A percentile compares a stretch with the other conserved stretches of the same genome.
Conservation (phyloP, 148 eudicot genomes). For the Polygonum aviculare region DNA sequence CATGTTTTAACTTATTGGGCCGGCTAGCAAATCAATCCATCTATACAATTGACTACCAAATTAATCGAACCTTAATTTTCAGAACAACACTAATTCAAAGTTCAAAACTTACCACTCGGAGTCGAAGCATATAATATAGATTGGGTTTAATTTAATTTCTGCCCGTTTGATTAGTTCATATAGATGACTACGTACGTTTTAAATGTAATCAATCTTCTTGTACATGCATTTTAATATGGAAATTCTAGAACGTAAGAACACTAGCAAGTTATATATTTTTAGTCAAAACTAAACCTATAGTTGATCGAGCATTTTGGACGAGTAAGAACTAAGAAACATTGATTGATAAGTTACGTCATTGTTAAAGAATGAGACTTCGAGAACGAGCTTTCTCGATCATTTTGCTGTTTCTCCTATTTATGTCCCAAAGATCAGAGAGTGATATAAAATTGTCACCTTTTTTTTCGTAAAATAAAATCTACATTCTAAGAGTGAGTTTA, state of each 20-base stretch:
- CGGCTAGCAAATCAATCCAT: background rate
- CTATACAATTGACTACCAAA: background rate
- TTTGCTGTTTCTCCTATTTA: too few species aligned
- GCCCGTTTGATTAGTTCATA: background rate
- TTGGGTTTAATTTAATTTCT: background rate
- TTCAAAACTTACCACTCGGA: background rate
- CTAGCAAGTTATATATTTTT: background rate
- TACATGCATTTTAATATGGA: background rate
- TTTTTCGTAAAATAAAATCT: too few species aligned
- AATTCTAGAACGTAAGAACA: background rate
- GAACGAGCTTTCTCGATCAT: background rate
- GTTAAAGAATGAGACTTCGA: background rate
- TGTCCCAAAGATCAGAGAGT: too few species aligned
- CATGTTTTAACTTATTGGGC: too few species aligned
- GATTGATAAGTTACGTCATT: background rate
- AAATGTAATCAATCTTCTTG: background rate
- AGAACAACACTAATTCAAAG: background rate
- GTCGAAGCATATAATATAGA: background rate
- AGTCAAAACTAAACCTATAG: background rate
- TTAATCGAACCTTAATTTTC: background rate
- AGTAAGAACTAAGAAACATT: too few species aligned
- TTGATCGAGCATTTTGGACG: background rate
- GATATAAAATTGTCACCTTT: too few species aligned
- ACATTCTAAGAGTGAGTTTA: too few species aligned
- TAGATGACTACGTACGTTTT: background rate